Evolutionary conservation across 1,284 basidiomycete species (phyloP).

Genomic region (Megacollybia platyphylla): DNA sequence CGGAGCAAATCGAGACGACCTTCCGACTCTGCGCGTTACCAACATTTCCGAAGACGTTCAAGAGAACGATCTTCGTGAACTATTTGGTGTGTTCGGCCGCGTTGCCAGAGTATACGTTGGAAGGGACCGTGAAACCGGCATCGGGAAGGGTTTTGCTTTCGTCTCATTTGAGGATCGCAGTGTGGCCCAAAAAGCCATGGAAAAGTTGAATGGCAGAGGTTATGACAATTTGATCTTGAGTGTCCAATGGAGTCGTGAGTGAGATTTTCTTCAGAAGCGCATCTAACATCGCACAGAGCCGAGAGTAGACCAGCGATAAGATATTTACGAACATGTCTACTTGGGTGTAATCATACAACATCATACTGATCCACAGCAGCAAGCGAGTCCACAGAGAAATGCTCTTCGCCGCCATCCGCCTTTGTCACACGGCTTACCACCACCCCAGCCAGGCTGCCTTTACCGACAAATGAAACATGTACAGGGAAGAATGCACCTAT

Average conservation of each 20-base stretch:
- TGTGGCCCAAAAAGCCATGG: constrained; percentile 79
- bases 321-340: neutral
- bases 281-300: constrained; percentile 18
- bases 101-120: constrained; percentile 91
- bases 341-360: constrained; percentile 26
- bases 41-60: constrained; percentile 94
- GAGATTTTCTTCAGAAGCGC: constrained; percentile 2
- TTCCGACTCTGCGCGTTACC: constrained; percentile 94
- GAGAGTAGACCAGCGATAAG: constrained; percentile 24
- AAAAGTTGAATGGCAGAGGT: constrained; percentile 88
- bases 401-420: constrained; percentile 45
- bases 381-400: constrained; percentile 72
- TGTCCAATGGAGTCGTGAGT: constrained; percentile 80
- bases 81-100: constrained; percentile 79
- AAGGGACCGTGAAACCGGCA: constrained; percentile 88
- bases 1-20: constrained; percentile 66
- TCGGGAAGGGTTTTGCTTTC: constrained; percentile 93
- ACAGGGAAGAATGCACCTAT: constrained; percentile 89
- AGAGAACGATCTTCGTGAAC: constrained; percentile 87
- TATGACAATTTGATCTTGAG: constrained; percentile 85
- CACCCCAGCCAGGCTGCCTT: constrained; percentile 69
- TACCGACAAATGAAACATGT: constrained; percentile 67
- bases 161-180: constrained; percentile 85
- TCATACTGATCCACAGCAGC: constrained; percentile 64
- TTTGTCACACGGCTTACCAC: constrained; percentile 44